Conservation (phyloP, 352 stramenopile genomes). For the Phytophthora citricola region DNA sequence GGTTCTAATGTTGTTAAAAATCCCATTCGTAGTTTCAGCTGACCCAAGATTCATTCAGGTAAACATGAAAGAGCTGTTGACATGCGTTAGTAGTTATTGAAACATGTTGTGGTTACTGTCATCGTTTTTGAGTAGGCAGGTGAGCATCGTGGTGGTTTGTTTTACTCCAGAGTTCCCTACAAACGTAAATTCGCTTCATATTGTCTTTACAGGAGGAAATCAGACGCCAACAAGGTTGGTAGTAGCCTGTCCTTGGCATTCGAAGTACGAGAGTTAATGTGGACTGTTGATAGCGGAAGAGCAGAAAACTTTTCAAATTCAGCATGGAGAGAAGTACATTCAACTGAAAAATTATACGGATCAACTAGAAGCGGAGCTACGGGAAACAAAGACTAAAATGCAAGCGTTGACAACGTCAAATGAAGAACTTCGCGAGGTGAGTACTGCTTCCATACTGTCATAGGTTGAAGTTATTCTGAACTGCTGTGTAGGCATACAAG, state of each 20-base stretch:
- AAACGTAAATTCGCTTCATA: slow-evolving; percentile 1
- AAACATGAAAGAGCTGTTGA: slow-evolving; percentile 2
- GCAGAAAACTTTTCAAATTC: slow-evolving; percentile 79
- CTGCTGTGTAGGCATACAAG: slow-evolving; percentile 72
- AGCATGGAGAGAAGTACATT: slow-evolving; percentile 89
- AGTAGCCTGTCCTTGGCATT: neutral
- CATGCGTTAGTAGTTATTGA: neutral
- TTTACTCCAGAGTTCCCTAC: neutral
- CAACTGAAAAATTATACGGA: slow-evolving; percentile 89
- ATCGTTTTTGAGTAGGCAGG: slow-evolving; percentile 50
- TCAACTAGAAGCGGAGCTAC: slow-evolving; percentile 82
- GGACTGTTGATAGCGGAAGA: slow-evolving; percentile 60
- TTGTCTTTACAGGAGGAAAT: slow-evolving; percentile 62
- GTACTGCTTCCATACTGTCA: neutral
- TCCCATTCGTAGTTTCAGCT: slow-evolving; percentile 70
- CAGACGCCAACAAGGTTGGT: slow-evolving; percentile 72
- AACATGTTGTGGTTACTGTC: neutral
- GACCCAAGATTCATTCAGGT: slow-evolving; percentile 85
- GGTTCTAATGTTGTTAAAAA: too few relatives aligned
- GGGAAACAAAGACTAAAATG: slow-evolving; percentile 85
- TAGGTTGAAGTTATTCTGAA: neutral
- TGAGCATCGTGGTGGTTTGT: slow-evolving; percentile 14
- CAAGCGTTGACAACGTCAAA: slow-evolving; percentile 74
- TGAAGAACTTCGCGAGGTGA: slow-evolving; percentile 80
- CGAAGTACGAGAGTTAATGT: neutral